phyloP scores from a whole-genome alignment of 768 basidiomycete genomes.

The Tephrocybe rancida region DNA sequence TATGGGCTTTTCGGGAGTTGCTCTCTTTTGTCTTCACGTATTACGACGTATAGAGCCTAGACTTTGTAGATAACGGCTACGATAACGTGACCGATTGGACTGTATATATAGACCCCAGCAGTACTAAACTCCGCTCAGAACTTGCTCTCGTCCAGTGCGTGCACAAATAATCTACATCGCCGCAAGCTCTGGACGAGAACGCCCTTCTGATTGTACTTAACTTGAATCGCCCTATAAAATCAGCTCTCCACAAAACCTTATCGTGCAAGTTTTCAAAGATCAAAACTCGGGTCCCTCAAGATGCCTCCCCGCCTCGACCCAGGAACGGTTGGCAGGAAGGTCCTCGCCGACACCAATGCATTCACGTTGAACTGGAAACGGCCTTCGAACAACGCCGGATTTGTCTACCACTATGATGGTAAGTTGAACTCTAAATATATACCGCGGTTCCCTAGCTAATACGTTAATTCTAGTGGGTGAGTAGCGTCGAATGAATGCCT shows the following conservation, averaged over 20 bases:
- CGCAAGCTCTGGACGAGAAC: constrained; percentile 9
- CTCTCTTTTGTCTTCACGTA: too few species aligned
- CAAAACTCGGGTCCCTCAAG: too few species aligned
- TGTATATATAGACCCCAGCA: neutral
- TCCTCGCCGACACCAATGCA: constrained; percentile 21
- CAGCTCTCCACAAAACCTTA: neutral
- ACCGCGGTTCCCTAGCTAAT: too few species aligned
- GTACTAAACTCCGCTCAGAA: neutral
- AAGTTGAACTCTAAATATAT: neutral
- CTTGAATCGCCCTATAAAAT: neutral
- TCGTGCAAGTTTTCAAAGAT: neutral
- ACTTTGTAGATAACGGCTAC: neutral
- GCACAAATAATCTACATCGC: neutral
- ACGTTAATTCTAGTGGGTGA: constrained; percentile 3
- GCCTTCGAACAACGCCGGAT: constrained; percentile 4
- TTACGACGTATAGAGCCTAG: too few species aligned
- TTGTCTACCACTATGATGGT: constrained; percentile 29
- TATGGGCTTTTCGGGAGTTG: too few species aligned
- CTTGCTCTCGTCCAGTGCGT: constrained; percentile 12
- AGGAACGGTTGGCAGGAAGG: constrained; percentile 12
- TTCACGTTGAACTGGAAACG: constrained; percentile 21
- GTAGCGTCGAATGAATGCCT: neutral
- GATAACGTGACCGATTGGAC: constrained; percentile 1
- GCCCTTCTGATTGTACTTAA: neutral
- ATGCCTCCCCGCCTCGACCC: constrained; percentile 3